Evolutionary conservation across 306 rosid genomes (phyloP).

Genomic region (Delonix regia): DNA sequence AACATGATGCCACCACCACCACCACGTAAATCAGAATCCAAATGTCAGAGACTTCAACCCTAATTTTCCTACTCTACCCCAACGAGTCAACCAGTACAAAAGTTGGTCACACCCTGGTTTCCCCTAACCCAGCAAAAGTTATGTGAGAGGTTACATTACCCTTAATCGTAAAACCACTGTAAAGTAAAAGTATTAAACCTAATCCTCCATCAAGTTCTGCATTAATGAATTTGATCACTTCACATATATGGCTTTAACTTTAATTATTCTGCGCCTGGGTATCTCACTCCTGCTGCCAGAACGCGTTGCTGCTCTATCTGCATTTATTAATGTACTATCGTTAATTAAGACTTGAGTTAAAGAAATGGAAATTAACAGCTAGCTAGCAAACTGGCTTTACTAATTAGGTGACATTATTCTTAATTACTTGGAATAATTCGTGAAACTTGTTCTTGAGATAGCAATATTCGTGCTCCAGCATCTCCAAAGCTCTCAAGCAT

Average conservation of each 20-base stretch:
- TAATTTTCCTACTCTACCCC: slow-evolving; percentile 10
- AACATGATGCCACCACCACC: not conserved
- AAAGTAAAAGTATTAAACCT: too few species aligned
- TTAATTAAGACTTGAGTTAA: not conserved
- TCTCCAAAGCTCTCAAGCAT: slow-evolving; percentile 81
- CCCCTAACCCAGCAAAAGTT: not conserved
- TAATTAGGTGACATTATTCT: not conserved
- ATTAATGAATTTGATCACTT: too few species aligned
- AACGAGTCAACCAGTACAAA: not conserved
- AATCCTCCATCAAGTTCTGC: not conserved
- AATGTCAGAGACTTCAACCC: not conserved
- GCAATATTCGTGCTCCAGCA: slow-evolving; percentile 85
- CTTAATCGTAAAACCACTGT: too few species aligned
- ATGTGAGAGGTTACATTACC: not conserved
- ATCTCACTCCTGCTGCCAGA: slow-evolving; percentile 81
- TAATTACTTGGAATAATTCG: slow-evolving; percentile 85
- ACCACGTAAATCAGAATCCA: slow-evolving; percentile 30
- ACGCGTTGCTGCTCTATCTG: slow-evolving; percentile 93
- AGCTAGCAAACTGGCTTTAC: not conserved
- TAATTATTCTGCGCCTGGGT: slow-evolving; percentile 64
- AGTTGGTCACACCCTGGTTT: slow-evolving; percentile 2
- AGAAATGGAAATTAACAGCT: not conserved
- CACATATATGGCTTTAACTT: too few species aligned
- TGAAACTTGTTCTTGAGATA: slow-evolving; percentile 90
- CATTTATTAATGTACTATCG: not conserved